Base-by-base conservation (phyloP, 306 rosid species). In the Senna tora region DNA sequence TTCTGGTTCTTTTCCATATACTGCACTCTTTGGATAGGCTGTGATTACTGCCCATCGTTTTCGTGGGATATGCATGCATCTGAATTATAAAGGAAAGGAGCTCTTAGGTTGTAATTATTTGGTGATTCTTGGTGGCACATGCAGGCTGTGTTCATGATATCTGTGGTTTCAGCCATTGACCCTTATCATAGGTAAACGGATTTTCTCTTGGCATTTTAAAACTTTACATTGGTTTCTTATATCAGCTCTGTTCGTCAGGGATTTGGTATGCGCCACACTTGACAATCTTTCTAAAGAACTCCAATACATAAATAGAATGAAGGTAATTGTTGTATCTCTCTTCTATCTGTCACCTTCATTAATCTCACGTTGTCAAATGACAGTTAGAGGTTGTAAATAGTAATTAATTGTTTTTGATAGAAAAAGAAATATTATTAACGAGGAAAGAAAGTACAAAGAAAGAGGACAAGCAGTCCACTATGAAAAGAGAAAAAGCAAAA, bases 141-240 rank as follows among this genome's bases (percentile, higher is more conserved):
- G 84, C 96, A 93, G 98, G 93, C 91, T 82, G 89, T 93, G 73
- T 93, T 93, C 83, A 84, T 87, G 96, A 84, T 93, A 60, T 87
- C 96, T 69, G 98, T 83, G 75, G 79, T 87, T 83, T 85, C 97
- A 36, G 98, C 92, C 52, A 83, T 87, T 59, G 92, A 90, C 82
- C 97, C 98, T 74, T 67, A 75, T 83, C 93, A 88, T 66, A 93
- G 98, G 98, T 93, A 82, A 79, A 28, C 9, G 17, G 51, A 49
- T 12, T 59, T 67, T 69, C 71, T 66, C 14, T 45, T 19, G 16
- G 22, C 58, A 33, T 82, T 82, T 55, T 43, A 9, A 61, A 4
- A 55, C 51, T 47, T 20, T 7, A 28, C 43, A 70, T 72, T 45
- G 5, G 49, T 59, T 62, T 72, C 82, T 77, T 20, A 77, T 67